phyloP scores from a whole-genome alignment of 164 flowering plant genomes.

The Tinospora cordifolia region DNA sequence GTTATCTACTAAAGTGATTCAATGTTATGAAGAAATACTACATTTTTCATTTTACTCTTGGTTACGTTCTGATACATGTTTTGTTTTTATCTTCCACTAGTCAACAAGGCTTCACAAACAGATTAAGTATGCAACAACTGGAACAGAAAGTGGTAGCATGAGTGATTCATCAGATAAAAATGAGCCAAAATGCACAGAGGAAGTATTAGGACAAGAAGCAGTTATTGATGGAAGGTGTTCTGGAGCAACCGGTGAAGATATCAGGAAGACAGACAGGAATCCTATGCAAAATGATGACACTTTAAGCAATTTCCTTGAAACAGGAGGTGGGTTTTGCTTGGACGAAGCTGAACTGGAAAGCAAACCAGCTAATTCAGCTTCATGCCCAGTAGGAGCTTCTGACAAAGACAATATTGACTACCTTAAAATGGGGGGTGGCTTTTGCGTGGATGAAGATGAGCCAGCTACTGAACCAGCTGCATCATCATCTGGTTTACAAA shows the following conservation, averaged over 20 bases:
- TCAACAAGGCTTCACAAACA: conserved; percentile 53
- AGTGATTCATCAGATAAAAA: conserved; percentile 20
- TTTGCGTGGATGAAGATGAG: conserved; percentile 38
- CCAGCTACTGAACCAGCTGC: conserved; percentile 14
- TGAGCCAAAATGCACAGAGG: conserved; percentile 11
- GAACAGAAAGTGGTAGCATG: conserved; percentile 25
- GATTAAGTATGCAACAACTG: conserved; percentile 33
- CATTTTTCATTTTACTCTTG: neutral
- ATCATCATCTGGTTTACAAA: neutral
- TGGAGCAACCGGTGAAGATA: conserved; percentile 16
- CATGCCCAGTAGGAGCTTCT: neutral
- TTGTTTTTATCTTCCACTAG: conserved; percentile 24
- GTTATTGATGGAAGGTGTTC: neutral
- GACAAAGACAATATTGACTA: conserved; percentile 15
- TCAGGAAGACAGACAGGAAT: conserved; percentile 5
- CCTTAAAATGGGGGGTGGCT: conserved; percentile 40
- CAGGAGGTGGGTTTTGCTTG: conserved; percentile 40
- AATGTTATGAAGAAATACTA: neutral
- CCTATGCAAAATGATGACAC: conserved; percentile 3
- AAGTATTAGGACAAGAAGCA: conserved; percentile 19
- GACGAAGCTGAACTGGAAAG: conserved; percentile 30
- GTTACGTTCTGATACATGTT: neutral
- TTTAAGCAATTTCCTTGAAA: conserved; percentile 23
- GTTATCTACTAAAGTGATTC: neutral
- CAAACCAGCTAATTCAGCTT: conserved; percentile 6